Percentiles rank a stretch among this genome's conserved stretches.
Evolutionary conservation across 2,329 filamentous ascomycete species (phyloP).

Genomic region (Stemphylium beticola): DNA sequence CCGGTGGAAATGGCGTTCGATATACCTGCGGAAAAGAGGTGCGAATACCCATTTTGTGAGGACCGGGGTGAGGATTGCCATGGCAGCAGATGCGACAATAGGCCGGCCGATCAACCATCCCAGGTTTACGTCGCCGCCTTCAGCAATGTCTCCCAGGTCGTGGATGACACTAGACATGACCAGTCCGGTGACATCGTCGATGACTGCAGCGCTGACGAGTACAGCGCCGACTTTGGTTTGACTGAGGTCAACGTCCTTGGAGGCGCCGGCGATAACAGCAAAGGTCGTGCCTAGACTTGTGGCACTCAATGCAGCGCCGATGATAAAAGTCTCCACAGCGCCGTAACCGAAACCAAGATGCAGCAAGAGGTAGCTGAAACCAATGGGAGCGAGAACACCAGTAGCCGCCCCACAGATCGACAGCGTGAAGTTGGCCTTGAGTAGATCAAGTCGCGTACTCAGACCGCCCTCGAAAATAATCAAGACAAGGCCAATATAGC

Average conservation of each 20-base stretch:
- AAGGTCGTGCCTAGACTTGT: constrained; percentile 43
- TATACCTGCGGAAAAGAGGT: constrained; percentile 25
- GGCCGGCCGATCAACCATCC: constrained; percentile 37
- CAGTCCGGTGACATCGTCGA: constrained; percentile 56
- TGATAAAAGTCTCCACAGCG: constrained; percentile 37
- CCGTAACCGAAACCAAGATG: constrained; percentile 54
- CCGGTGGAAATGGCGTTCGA: constrained; percentile 26
- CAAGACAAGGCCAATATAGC: constrained; percentile 57
- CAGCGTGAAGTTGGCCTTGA: constrained; percentile 54
- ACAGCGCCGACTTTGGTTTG: constrained; percentile 55
- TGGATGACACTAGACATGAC: constrained; percentile 49
- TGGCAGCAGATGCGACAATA: constrained; percentile 33
- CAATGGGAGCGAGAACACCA: constrained; percentile 54
- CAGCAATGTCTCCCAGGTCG: constrained; percentile 26
- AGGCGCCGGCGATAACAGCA: constrained; percentile 42
- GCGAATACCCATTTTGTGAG: constrained; percentile 48
- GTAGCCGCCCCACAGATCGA: constrained; percentile 52
- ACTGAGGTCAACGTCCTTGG: constrained; percentile 48
- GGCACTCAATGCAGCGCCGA: constrained; percentile 36
- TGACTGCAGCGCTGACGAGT: constrained; percentile 55
- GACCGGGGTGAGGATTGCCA: constrained; percentile 29
- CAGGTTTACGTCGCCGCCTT: constrained; percentile 16
- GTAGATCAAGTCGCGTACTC: constrained; percentile 54
- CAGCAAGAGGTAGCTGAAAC: constrained; percentile 47
- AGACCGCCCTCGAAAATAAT: constrained; percentile 61